Percentiles rank a stretch among this genome's conserved stretches.
Evolutionary conservation across 2,329 filamentous ascomycete species (phyloP).

Genomic region (Shiraia sp.): DNA sequence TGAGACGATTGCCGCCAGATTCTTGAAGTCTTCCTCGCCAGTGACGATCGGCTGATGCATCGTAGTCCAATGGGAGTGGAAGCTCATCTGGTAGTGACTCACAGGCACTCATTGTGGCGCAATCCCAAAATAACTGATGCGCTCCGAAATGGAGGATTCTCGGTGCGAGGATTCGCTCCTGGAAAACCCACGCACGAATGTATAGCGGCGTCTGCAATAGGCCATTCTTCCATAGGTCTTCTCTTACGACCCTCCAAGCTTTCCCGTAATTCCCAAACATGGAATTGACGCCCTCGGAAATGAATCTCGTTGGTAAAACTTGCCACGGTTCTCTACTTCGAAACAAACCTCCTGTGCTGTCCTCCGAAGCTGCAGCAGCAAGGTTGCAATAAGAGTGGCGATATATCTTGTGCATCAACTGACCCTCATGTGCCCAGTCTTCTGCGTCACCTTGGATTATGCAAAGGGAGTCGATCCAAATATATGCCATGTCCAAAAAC

Average conservation of each 20-base stretch:
- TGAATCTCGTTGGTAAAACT: constrained; percentile 1
- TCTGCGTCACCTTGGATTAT: neutral
- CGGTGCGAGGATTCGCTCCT: constrained; percentile 22
- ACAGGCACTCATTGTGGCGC: constrained; percentile 12
- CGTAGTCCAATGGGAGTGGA: constrained; percentile 9
- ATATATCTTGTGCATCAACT: constrained; percentile 31
- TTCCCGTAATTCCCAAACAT: constrained; percentile 3
- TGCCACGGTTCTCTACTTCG: constrained; percentile 12
- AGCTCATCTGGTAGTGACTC: constrained; percentile 11
- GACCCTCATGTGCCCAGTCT: constrained; percentile 19
- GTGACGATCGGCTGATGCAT: constrained; percentile 13
- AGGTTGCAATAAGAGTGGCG: constrained; percentile 31
- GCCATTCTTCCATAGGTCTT: constrained; percentile 8
- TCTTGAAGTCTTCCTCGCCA: constrained; percentile 11
- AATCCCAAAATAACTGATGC: constrained; percentile 27
- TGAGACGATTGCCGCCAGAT: neutral
- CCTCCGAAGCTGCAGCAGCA: constrained; percentile 21
- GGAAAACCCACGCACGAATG: constrained; percentile 14
- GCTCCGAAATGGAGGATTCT: constrained; percentile 18
- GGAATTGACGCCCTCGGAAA: constrained; percentile 1
- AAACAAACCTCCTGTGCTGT: constrained; percentile 23
- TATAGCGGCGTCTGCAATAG: constrained; percentile 3
- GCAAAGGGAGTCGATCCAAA: constrained; percentile 26
- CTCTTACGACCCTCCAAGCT: constrained; percentile 16
- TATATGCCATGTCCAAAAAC: constrained; percentile 22